Percentiles rank a stretch among this genome's conserved stretches.
Conservation (phyloP, 2,329 filamentous ascomycete species). For the Zasmidium cellare region DNA sequence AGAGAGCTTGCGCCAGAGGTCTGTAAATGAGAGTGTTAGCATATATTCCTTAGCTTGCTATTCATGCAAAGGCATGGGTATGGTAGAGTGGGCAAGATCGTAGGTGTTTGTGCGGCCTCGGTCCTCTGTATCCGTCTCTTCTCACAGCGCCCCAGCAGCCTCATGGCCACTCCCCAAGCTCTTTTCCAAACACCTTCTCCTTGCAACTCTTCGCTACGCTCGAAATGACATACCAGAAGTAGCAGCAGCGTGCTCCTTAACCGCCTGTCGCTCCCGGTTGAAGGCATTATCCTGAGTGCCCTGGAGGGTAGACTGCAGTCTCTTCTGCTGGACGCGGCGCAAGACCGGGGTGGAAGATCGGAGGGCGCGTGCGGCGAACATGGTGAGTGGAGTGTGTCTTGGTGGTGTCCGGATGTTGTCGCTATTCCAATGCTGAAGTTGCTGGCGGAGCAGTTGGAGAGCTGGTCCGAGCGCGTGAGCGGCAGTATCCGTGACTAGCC, state of each 20-base stretch:
- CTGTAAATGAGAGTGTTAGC: slow-evolving; percentile 47
- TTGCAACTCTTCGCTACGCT: not conserved
- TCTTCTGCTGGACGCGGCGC: slow-evolving; percentile 28
- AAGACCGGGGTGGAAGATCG: slow-evolving; percentile 27
- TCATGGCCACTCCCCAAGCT: too few species aligned
- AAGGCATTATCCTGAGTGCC: slow-evolving; percentile 82
- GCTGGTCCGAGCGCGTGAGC: too few species aligned
- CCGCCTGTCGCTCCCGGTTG: slow-evolving; percentile 84
- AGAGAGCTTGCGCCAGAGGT: slow-evolving; percentile 93
- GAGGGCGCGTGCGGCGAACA: slow-evolving; percentile 30
- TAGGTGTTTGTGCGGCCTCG: too few species aligned
- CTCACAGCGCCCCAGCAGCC: too few species aligned
- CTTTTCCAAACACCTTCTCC: not conserved
- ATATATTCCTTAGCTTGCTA: not conserved
- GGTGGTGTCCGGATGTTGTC: slow-evolving; percentile 6
- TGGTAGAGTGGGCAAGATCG: too few species aligned
- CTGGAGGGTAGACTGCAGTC: slow-evolving; percentile 39
- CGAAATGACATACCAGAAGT: slow-evolving; percentile 69
- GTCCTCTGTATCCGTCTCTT: too few species aligned
- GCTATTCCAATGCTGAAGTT: slow-evolving; percentile 1
- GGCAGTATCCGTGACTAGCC: too few species aligned
- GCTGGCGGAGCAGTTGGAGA: too few species aligned
- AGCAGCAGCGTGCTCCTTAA: slow-evolving; percentile 84
- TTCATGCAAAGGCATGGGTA: not conserved
- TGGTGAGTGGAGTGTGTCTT: slow-evolving; percentile 14